Percentiles rank a stretch among this genome's conserved stretches.
Evolutionary conservation across 768 basidiomycete species (phyloP).

Genomic region (Arthromyces matolae): DNA sequence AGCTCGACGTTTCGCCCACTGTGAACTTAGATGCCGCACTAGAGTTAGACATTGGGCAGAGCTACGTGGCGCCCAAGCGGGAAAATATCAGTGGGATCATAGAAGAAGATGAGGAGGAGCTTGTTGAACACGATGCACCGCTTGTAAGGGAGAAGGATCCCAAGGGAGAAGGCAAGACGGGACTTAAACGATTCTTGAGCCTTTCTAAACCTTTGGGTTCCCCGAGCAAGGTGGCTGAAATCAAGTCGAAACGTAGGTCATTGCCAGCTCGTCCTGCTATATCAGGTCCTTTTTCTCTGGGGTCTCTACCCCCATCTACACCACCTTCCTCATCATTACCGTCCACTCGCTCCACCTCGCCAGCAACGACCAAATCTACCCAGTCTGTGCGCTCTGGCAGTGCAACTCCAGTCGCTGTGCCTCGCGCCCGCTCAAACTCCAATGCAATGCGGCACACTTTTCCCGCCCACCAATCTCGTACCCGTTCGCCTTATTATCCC

Average conservation of each 20-base stretch:
- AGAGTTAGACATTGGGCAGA: conserved; percentile 13
- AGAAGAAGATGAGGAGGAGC: conserved; percentile 17
- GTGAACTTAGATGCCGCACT: conserved; percentile 13
- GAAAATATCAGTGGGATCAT: conserved; percentile 10
- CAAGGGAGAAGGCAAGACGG: conserved; percentile 13
- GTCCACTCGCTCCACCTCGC: conserved; percentile 12
- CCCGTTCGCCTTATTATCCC: not conserved
- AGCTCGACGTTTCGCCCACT: not conserved
- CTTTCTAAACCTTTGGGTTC: conserved; percentile 23
- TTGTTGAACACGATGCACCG: conserved; percentile 13
- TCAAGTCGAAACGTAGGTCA: conserved; percentile 10
- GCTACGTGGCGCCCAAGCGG: conserved; percentile 4
- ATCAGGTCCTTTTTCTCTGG: conserved; percentile 45
- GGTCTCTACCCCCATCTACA: conserved; percentile 23
- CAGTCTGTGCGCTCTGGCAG: conserved; percentile 5
- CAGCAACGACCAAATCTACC: conserved; percentile 3
- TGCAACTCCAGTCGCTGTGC: too few species aligned
- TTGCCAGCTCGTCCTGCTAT: conserved; percentile 31
- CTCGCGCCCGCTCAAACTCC: conserved; percentile 12
- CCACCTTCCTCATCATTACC: conserved; percentile 12
- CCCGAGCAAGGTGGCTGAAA: not conserved
- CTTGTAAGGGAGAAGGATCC: conserved; percentile 3
- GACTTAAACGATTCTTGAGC: conserved; percentile 34
- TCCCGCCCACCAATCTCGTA: not conserved
- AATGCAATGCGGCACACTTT: conserved; percentile 8